Evolutionary conservation across 176 grass and related monocot genomes (phyloP).

Genomic region (Musa acuminata): DNA sequence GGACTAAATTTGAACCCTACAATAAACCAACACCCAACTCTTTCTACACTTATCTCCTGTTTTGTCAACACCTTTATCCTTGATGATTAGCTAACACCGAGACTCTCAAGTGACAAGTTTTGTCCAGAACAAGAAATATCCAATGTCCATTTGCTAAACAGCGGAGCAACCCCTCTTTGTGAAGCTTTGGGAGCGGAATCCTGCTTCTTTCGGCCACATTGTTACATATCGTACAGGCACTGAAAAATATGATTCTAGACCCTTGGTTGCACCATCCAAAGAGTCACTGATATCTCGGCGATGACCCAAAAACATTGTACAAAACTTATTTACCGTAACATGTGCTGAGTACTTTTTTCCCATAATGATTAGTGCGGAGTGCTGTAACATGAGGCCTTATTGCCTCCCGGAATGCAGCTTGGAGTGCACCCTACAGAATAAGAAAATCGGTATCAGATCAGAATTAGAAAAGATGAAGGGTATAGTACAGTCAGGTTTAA

Average conservation of each 20-base stretch:
- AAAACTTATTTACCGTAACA: neutral
- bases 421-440: neutral
- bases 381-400: slow-evolving; percentile 3
- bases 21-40: neutral
- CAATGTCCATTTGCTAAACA: neutral
- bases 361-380: slow-evolving; percentile 1
- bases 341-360: neutral
- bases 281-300: neutral
- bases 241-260: neutral
- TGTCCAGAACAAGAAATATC: neutral
- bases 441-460: neutral
- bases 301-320: neutral
- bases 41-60: neutral
- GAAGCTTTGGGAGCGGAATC: neutral
- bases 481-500: neutral
- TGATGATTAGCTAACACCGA: too few species aligned
- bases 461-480: neutral
- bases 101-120: too few species aligned
- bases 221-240: neutral
- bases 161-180: neutral
- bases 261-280: neutral
- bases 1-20: neutral
- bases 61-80: too few species aligned
- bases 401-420: neutral
- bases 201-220: neutral